Evolutionary conservation across 2,329 filamentous ascomycete genomes (phyloP).

Genomic region (Talaromyces sp.): DNA sequence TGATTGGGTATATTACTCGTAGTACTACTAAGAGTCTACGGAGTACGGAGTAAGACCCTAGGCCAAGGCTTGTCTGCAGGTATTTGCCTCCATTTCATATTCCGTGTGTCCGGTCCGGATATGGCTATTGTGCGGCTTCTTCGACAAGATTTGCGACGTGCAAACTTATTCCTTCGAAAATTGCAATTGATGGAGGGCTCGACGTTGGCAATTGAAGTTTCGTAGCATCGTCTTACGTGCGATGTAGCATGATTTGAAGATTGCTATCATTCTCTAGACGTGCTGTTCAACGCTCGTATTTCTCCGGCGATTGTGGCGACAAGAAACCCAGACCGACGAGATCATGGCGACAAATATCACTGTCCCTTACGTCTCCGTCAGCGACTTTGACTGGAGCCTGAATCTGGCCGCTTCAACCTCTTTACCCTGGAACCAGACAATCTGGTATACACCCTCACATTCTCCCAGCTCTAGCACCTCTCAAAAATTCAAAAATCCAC

Average conservation of each 20-base stretch:
- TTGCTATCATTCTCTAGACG: background rate
- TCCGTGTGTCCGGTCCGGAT: background rate
- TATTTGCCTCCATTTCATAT: background rate
- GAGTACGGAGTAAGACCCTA: no score
- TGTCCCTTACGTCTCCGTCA: slow-evolving; percentile 17
- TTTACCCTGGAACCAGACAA: slow-evolving; percentile 19
- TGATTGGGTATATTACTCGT: background rate
- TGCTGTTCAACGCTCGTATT: background rate
- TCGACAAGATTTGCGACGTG: no score
- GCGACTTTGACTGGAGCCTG: slow-evolving; percentile 17
- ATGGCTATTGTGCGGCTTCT: background rate
- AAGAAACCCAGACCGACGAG: background rate
- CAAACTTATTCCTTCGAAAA: no score
- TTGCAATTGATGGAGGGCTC: background rate
- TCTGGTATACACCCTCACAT: slow-evolving; percentile 13
- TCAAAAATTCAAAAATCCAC: background rate
- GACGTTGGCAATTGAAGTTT: background rate
- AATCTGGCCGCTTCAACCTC: background rate
- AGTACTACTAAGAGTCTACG: background rate
- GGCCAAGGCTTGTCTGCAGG: background rate
- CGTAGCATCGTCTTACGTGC: background rate
- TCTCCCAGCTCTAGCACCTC: background rate
- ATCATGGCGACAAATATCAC: slow-evolving; percentile 18
- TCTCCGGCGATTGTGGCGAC: background rate
- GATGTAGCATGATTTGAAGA: background rate